phyloP scores from a whole-genome alignment of 805 yeast species.

The Candida stauntonica region DNA sequence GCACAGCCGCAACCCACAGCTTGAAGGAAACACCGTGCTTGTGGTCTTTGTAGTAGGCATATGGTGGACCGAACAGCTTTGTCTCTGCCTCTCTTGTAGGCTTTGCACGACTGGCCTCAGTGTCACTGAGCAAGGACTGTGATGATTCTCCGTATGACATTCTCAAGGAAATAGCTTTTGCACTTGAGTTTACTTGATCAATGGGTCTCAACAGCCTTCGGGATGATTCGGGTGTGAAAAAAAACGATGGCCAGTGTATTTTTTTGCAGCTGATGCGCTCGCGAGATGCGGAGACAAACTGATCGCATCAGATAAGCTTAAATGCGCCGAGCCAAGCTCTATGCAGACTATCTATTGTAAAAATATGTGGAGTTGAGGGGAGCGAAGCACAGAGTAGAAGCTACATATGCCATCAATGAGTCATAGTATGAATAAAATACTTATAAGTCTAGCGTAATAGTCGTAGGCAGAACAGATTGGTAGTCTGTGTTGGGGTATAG shows the following conservation, averaged over 20 bases:
- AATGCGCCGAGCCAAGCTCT: background rate
- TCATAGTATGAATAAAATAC: background rate
- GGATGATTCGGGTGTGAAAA: too few species aligned
- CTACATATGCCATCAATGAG: too few species aligned
- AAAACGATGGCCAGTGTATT: background rate
- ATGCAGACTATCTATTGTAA: too few species aligned
- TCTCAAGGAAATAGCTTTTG: too few species aligned
- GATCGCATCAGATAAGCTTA: slow-evolving; percentile 7
- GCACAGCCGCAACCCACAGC: slow-evolving; percentile 25
- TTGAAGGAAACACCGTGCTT: slow-evolving; percentile 21
- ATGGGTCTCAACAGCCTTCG: too few species aligned
- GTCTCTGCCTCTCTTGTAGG: slow-evolving; percentile 12
- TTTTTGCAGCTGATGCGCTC: background rate
- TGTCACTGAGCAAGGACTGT: background rate
- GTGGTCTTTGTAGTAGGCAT: slow-evolving; percentile 18
- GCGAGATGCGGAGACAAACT: background rate
- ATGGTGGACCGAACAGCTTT: slow-evolving; percentile 25
- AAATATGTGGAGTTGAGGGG: too few species aligned
- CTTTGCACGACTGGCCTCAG: background rate
- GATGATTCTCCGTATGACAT: background rate
- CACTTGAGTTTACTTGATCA: too few species aligned
- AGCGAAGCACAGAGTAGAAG: too few species aligned
- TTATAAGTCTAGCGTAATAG: background rate
- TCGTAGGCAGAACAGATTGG: background rate
- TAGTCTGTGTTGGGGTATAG: background rate